Evolutionary conservation across 495 filamentous ascomycete species (phyloP).

Genomic region (Haplographium delicatum): DNA sequence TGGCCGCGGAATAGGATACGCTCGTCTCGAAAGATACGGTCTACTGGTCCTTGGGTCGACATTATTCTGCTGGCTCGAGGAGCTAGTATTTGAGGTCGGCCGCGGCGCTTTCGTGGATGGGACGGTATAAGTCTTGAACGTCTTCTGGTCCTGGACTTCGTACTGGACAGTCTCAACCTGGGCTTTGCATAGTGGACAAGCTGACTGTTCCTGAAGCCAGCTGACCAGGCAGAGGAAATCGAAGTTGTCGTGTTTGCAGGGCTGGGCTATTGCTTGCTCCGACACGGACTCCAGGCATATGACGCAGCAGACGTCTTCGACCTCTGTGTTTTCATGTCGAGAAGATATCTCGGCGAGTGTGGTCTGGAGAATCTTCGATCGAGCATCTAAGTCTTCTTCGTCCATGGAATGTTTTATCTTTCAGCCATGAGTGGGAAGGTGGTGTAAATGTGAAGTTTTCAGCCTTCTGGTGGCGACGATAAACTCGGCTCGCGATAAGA

Average conservation of each 20-base stretch:
- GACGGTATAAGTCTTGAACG: constrained; percentile 49
- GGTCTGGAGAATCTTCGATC: constrained; percentile 38
- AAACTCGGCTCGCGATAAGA: not conserved
- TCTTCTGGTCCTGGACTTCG: constrained; percentile 38
- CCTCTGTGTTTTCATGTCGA: constrained; percentile 18
- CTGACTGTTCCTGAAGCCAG: constrained; percentile 65
- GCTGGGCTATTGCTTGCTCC: constrained; percentile 62
- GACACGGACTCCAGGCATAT: constrained; percentile 73
- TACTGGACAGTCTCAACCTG: constrained; percentile 65
- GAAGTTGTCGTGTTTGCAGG: constrained; percentile 76
- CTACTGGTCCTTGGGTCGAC: constrained; percentile 16
- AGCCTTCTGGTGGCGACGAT: not conserved
- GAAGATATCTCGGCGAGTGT: constrained; percentile 41
- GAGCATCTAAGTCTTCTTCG: constrained; percentile 29
- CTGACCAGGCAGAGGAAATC: constrained; percentile 79
- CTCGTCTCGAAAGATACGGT: constrained; percentile 22
- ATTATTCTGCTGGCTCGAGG: constrained; percentile 8
- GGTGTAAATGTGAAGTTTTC: not conserved
- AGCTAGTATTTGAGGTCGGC: constrained; percentile 18
- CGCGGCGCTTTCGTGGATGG: constrained; percentile 30
- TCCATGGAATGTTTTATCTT: constrained; percentile 16
- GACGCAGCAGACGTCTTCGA: constrained; percentile 47
- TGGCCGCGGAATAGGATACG: constrained; percentile 19
- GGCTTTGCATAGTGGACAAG: constrained; percentile 76
- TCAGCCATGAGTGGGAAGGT: not conserved